A percentile compares a stretch with the other conserved stretches of the same genome.
phyloP scores from a whole-genome alignment of 2,329 filamentous ascomycete species.

The Drechslerella dactyloides region DNA sequence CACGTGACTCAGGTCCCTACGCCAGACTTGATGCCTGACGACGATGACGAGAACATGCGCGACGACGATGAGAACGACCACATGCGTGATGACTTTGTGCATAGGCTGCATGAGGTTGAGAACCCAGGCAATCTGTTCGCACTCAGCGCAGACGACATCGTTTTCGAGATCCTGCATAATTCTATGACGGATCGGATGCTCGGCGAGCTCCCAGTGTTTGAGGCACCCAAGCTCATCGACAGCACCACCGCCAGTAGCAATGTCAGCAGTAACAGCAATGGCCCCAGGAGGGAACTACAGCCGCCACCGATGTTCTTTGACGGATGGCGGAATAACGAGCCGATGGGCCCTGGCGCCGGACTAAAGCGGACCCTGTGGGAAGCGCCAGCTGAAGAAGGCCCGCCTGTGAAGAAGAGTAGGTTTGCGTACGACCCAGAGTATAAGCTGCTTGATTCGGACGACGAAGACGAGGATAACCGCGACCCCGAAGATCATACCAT shows the following conservation, averaged over 20 bases:
- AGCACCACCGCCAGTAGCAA: constrained; percentile 1
- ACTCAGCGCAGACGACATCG: constrained; percentile 79
- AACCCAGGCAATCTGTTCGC: constrained; percentile 79
- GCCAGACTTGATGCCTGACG: constrained; percentile 68
- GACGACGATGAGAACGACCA: constrained; percentile 57
- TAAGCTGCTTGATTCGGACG: constrained; percentile 66
- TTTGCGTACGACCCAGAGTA: constrained; percentile 70
- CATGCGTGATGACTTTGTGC: constrained; percentile 50
- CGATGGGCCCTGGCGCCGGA: constrained; percentile 28
- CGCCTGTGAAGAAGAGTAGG: constrained; percentile 77
- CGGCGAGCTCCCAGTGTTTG: constrained; percentile 80
- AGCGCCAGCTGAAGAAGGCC: constrained; percentile 69
- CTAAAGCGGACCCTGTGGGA: constrained; percentile 53
- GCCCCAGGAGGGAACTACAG: neutral
- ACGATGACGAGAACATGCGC: constrained; percentile 57
- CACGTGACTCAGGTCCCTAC: constrained; percentile 59
- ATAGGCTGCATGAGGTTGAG: constrained; percentile 50
- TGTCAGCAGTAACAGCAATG: neutral
- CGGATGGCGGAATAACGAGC: constrained; percentile 47
- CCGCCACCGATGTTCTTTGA: constrained; percentile 35
- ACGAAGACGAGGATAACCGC: constrained; percentile 63
- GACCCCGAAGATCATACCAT: constrained; percentile 53
- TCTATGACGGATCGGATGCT: constrained; percentile 77
- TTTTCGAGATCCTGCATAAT: constrained; percentile 77
- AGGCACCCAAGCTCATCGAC: constrained; percentile 60